Conservation (phyloP, 768 basidiomycete species). For the Leccinellum albellum region DNA sequence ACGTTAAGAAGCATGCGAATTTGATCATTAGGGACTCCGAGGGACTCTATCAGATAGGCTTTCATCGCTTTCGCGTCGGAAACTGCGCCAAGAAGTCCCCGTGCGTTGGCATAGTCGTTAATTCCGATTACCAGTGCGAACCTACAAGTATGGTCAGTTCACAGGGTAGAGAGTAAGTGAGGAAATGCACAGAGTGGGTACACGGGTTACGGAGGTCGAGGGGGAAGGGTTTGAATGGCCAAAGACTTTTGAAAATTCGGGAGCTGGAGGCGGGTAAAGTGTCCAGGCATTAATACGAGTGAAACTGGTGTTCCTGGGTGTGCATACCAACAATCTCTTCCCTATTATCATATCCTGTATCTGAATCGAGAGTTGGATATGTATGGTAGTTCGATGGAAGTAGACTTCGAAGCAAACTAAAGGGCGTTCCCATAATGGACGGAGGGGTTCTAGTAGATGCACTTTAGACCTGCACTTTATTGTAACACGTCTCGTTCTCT, state of each 20-base stretch:
- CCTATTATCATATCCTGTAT: neutral
- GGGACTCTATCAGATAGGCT: slow-evolving; percentile 26
- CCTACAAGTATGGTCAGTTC: neutral
- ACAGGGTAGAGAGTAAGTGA: no score
- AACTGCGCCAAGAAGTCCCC: slow-evolving; percentile 34
- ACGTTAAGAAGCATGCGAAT: slow-evolving; percentile 37
- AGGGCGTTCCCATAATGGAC: neutral
- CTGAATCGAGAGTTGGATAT: neutral
- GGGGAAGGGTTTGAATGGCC: neutral
- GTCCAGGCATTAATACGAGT: neutral
- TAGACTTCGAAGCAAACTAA: neutral
- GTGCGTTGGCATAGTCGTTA: slow-evolving; percentile 31
- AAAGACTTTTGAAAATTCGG: neutral
- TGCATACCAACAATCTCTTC: neutral
- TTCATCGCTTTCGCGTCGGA: slow-evolving; percentile 39
- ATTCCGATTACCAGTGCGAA: slow-evolving; percentile 45
- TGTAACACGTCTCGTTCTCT: neutral
- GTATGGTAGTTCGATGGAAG: neutral
- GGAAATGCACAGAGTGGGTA: neutral
- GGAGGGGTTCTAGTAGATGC: neutral
- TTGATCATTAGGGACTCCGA: slow-evolving; percentile 32
- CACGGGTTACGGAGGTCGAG: neutral
- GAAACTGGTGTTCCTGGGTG: neutral
- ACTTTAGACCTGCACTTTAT: neutral
- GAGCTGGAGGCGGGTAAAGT: neutral